These are phyloP conservation scores for Melampsora occidentalis DNA, from an alignment of 1,284 basidiomycete species.

Conservation along the genomic window DNA sequence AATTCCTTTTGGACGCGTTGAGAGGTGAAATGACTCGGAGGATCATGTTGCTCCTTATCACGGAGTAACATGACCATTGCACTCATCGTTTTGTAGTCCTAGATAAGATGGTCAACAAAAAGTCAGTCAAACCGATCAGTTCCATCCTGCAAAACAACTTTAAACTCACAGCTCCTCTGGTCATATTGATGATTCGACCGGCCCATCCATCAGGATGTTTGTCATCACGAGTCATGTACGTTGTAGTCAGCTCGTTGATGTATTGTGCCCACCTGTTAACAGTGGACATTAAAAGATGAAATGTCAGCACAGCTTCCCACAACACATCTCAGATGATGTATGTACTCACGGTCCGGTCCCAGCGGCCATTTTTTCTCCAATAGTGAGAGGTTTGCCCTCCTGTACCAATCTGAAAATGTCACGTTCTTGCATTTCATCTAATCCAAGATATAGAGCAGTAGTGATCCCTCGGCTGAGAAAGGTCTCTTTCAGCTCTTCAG, in stretches of 20 bases:
- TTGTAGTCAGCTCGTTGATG: slow-evolving; percentile 11
- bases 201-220: slow-evolving; percentile 37
- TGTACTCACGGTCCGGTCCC: slow-evolving; percentile 33
- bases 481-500: slow-evolving; percentile 30
- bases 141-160: neutral
- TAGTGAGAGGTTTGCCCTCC: slow-evolving; percentile 37
- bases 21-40: neutral
- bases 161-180: slow-evolving; percentile 30
- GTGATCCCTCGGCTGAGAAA: slow-evolving; percentile 36
- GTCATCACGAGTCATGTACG: slow-evolving; percentile 31
- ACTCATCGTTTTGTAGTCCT: slow-evolving; percentile 43
- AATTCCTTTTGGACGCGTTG: slow-evolving; percentile 24
- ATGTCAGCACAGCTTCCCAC: no score
- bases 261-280: slow-evolving; percentile 30
- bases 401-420: slow-evolving; percentile 44
- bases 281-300: neutral
- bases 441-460: slow-evolving; percentile 32
- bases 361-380: slow-evolving; percentile 43
- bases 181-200: slow-evolving; percentile 38
- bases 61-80: slow-evolving; percentile 33
- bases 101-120: neutral
- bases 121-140: no score
- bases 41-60: neutral
- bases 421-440: slow-evolving; percentile 40
- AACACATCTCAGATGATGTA: neutral